Evolutionary conservation across 1,284 basidiomycete species (phyloP), one percentile per base, ranked within the genome.

Genomic region (Vanrija sp.): DNA sequence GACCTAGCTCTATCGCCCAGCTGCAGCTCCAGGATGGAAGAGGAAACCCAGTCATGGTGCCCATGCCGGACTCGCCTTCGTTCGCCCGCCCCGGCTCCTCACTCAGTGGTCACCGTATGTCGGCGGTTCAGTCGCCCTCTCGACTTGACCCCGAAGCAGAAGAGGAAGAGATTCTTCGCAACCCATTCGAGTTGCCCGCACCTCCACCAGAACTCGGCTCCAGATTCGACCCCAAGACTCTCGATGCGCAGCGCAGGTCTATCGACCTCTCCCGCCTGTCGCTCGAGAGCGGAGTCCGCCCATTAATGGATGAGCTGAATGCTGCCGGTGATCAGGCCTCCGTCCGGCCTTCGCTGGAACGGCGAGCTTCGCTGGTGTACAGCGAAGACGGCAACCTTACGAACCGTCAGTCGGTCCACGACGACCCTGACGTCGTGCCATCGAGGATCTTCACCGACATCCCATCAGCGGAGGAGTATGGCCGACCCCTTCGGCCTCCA

Each of bases 151-250:
- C 47, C 18, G 41, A 58, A 12, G 56, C 46, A 20, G 45, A 50
- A 18, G 59, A 63, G 22, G 60, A 58, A 47, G 47, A 61, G 36
- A 45, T 61, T 22, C 42, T 58, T 4, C 38, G 43, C 2, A 73
- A 76, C 50, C 69, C 72, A 1, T 76, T 76, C 51, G 69, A 73
- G 22, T 42, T 73, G 5, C 68, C 73, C 19, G 62, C 69, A 23
- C 73, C 70, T 7, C 63, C 67, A 0, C 57, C 64, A 4, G 63
- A 64, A 23, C 41, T 67, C 20, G 63, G 67, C 3, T 71, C 69
- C 0, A 51, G 69, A 2, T 75, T 74, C 54, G 72, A 73, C 51
- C 74, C 75, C 0, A 72, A 71, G 47, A 45, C 54, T 8, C 35
- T 67, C 12, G 51, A 63, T 20, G 51, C 52, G 23, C 66, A 65